Evolutionary conservation across 768 basidiomycete genomes (phyloP), one percentile per base, ranked within the genome.

Genomic region (Crucibulum laeve): DNA sequence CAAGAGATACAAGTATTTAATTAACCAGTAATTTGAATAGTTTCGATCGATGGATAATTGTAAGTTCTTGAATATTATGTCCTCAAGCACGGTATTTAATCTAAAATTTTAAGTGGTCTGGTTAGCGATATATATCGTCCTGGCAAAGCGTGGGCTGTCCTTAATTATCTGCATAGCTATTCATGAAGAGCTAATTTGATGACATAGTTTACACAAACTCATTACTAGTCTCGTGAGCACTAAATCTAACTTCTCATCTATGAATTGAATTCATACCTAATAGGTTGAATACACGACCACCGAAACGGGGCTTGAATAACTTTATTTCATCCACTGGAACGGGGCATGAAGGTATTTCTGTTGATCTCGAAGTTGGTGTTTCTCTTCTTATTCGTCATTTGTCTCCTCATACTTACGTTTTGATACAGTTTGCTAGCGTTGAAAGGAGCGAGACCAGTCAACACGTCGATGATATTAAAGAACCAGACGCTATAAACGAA

Each of bases 131-230:
- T 59, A 59, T 44, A 50, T 53, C 1, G 28, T 59, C 26, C 45
- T 61, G 21, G 57, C 57, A 1, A 61, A 59, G 45, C 32, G 57
- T 56, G 39, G n/a, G n/a, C n/a, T 24, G 53, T 40, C 4, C 5
- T 19, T 26, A 40, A 40, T 1, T 8, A 33, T 19, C 6, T 8
- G 26, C 15, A 1, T 10, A n/a, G 7, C 28, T n/a, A 30, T 30
- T n/a, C 28, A 30, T 30, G 28, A 14, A 22, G 10, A 18, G 2
- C 17, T 38, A 35, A 14, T 24, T 4, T 17, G 17, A 14, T n/a
- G 14, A 10, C n/a, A 7, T 23, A 62, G 60, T 62, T n/a, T 60
- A 62, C 42, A 55, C 60, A 7, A 62, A 62, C 43, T 58, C 58
- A 6, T 51, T 60, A 25, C 50, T 62, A 18, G 44, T 47, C 17